These are phyloP conservation scores for Piper betle DNA, from an alignment of 164 flowering plant species.

Conservation along the genomic window DNA sequence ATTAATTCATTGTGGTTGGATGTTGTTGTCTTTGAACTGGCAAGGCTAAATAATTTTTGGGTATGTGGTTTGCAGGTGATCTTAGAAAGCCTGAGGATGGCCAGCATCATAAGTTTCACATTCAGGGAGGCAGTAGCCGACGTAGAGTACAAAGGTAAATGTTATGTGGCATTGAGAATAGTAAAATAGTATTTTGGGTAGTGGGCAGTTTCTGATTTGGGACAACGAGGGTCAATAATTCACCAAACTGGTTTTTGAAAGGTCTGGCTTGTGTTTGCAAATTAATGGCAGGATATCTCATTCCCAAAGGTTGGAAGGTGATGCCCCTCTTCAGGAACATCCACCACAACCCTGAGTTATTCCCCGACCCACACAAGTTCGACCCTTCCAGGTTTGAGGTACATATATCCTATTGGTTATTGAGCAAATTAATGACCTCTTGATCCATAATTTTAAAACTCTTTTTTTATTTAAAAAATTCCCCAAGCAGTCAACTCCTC, in stretches of 20 bases:
- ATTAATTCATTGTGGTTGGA: too few relatives aligned
- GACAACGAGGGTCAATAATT: constrained; percentile 34
- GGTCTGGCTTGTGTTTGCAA: constrained; percentile 81
- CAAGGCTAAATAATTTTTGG: constrained; percentile 24
- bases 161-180: constrained; percentile 84
- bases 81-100: constrained; percentile 25
- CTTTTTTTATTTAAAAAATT: too few relatives aligned
- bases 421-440: too few relatives aligned
- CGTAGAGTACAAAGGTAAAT: constrained; percentile 40
- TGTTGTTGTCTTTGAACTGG: too few relatives aligned
- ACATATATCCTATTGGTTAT: constrained; percentile 36
- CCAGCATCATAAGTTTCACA: constrained; percentile 85
- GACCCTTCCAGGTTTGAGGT: constrained; percentile 6
- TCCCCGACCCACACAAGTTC: too few relatives aligned
- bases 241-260: constrained; percentile 91
- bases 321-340: too few relatives aligned
- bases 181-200: not conserved
- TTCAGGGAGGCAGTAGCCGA: constrained; percentile 21
- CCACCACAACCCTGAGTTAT: too few relatives aligned
- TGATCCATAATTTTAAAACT: too few relatives aligned
- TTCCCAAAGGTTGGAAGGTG: too few relatives aligned
- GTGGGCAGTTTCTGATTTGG: not conserved
- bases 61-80: constrained; percentile 51
- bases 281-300: constrained; percentile 65
- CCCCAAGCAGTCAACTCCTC: too few relatives aligned